Base-by-base conservation (phyloP, 2,329 filamentous ascomycete genomes). In the Byssoonygena ceratinophila region DNA sequence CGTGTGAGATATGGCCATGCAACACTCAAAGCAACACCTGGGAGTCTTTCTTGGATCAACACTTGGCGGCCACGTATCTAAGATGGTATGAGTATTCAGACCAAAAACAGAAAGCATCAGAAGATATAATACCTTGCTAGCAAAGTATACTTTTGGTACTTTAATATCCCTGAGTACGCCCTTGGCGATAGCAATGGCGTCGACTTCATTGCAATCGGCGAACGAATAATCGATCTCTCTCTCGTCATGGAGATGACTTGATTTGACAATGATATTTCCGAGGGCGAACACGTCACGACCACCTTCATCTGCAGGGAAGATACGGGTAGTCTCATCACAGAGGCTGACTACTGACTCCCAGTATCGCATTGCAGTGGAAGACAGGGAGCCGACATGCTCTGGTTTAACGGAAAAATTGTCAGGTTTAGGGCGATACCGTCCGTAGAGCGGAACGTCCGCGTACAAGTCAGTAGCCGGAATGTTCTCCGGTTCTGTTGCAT, bases 321-420 rank as follows among this genome's bases (percentile, higher is more conserved):
- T 59, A 2, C 64, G 55, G 1, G 55, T 64, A 45, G 64, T 66
- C 23, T 62, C 47, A 27, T 52, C 44, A 36, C 54, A 61, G 34
- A 60, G 59, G 20, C 58, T 59, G 48, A 68, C 61, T 11, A 66
- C 56, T 11, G 59, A 58, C 51, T 68, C 61, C 68, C 68, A 70
- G 52, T 68, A 69, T 18, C 58, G 44, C 22, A 84, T 71, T 55
- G 91, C 82, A 31, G 75, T 66, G 4, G 44, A 7, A 32, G 44
- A 46, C 6, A 3, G 25, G 29, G 8, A 46, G 6, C 29, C 29
- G 44, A 46, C n/a, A n/a, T 46, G 29, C 29, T 46, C 25, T 46
- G 8, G 44, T 3, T 46, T 34, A n/a, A 25, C 25, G 9, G 25
- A 32, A n/a, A 46, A 46, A 3, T 46, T 27, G 29, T 16, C 44